phyloP scores from a whole-genome alignment of 1,284 basidiomycete species.

The Boletus coffeatus region DNA sequence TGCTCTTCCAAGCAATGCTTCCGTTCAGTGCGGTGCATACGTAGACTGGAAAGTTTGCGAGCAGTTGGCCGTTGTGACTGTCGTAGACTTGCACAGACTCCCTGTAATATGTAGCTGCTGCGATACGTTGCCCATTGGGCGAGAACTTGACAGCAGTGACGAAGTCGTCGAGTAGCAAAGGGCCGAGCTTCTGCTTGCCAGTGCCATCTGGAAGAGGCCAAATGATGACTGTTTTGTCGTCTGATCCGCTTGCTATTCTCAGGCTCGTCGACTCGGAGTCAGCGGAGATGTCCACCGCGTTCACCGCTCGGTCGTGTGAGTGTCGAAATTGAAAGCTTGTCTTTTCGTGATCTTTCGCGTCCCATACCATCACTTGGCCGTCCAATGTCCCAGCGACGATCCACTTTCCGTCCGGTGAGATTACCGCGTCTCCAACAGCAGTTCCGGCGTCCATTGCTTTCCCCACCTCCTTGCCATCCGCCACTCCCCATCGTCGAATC shows the following conservation, averaged over 20 bases:
- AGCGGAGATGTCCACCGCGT: background rate
- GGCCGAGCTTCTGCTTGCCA: too few relatives aligned
- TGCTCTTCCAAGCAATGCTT: too few relatives aligned
- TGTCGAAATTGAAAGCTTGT: background rate
- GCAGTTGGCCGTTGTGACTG: too few relatives aligned
- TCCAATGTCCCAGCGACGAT: background rate
- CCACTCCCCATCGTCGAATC: background rate
- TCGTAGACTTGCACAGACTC: too few relatives aligned
- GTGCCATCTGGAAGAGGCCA: too few relatives aligned
- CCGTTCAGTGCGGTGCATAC: too few relatives aligned
- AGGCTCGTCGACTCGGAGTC: background rate
- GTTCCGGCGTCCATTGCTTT: background rate
- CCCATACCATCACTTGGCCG: background rate
- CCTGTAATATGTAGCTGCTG: too few relatives aligned
- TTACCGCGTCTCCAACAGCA: background rate
- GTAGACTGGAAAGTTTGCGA: too few relatives aligned
- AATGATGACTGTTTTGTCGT: background rate
- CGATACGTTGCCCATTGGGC: too few relatives aligned
- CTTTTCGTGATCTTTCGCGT: background rate
- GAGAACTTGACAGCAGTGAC: too few relatives aligned
- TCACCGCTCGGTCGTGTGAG: background rate
- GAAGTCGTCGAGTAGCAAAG: too few relatives aligned
- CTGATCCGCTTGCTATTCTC: background rate
- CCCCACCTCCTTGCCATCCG: background rate
- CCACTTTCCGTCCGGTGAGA: background rate